These are phyloP conservation scores for Agaricus blazei DNA, from an alignment of 768 basidiomycete species.

Conservation along the genomic window DNA sequence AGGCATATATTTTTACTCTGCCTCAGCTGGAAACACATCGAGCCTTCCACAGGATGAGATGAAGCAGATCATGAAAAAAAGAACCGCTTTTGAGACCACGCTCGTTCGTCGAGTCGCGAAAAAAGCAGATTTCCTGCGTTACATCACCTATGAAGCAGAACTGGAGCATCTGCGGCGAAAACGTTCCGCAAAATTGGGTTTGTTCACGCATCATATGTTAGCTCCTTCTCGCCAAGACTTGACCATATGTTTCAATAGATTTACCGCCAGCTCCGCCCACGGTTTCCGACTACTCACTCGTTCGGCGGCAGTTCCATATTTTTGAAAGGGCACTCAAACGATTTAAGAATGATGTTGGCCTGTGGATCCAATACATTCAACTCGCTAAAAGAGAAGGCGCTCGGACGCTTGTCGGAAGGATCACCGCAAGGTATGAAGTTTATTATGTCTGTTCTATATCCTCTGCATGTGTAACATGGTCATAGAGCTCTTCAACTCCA, in stretches of 20 bases:
- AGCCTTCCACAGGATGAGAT: slow-evolving; percentile 56
- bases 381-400: slow-evolving; percentile 80
- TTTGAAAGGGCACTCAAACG: slow-evolving; percentile 86
- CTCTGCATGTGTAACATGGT: slow-evolving; percentile 7
- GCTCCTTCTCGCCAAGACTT: neutral
- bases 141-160: slow-evolving; percentile 88
- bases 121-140: slow-evolving; percentile 86
- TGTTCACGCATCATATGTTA: slow-evolving; percentile 15
- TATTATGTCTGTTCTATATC: slow-evolving; percentile 1
- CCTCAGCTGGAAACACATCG: slow-evolving; percentile 13
- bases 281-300: slow-evolving; percentile 81
- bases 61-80: slow-evolving; percentile 78
- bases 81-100: slow-evolving; percentile 78
- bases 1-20: slow-evolving; percentile 18
- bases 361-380: slow-evolving; percentile 89
- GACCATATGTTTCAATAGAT: slow-evolving; percentile 23
- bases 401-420: slow-evolving; percentile 70
- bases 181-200: slow-evolving; percentile 68
- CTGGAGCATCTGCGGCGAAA: slow-evolving; percentile 79
- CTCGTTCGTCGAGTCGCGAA: slow-evolving; percentile 80
- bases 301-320: slow-evolving; percentile 81
- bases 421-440: slow-evolving; percentile 66
- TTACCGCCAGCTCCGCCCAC: slow-evolving; percentile 46
- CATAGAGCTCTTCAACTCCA: slow-evolving; percentile 82
- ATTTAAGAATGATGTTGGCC: slow-evolving; percentile 81